Base-by-base conservation (phyloP, 257 asterid species). In the Forsythia viridissima region DNA sequence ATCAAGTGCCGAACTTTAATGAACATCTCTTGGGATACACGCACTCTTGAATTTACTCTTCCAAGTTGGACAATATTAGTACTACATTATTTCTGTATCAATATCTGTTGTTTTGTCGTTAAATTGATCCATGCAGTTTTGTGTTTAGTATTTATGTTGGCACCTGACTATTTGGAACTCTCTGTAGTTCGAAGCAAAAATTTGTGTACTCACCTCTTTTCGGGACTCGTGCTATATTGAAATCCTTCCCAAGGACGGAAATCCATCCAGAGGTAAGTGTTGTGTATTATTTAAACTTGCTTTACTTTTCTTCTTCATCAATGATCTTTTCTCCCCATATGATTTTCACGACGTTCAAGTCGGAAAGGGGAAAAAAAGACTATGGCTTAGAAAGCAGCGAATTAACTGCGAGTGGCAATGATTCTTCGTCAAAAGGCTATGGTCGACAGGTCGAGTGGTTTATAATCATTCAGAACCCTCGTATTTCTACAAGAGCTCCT, bases 201-300 rank as follows among this genome's bases (percentile, higher is more conserved):
- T 94, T 75, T 93, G 98, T 79, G 79, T 94, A 78, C 92, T 94
- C 70, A 94, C 98, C 71, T 93, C 99, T 34, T 94, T 94, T 18
- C 93, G 97, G 13, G 98, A 94, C 68, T 84, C 89, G 15, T 71
- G 91, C 82, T 94, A 90, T 86, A 90, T 93, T 57, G 99, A 94
- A 82, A 94, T 94, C 83, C 93, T 94, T 79, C 98, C 97, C 0
- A 94, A 92, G 83, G 90, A 88, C 75, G 65, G 46, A 76, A 80
- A 48, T 81, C 97, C 93, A 46, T 37, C 83, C 40, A 85, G 83
- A 89, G 98, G 98, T 93, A 86, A 20, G 68, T 34, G 8, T n/a
- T 12, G 20, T 16, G 13, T 13, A 40, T 73, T 13, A 21, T 61
- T 13, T 40, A 21, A 3, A 37, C 18, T 74, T 65, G 51, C 40